Percentiles rank a stretch among this genome's conserved stretches.
These are phyloP conservation scores for Colletotrichum costaricense DNA, from an alignment of 2,329 filamentous ascomycete species.

Conservation along the genomic window DNA sequence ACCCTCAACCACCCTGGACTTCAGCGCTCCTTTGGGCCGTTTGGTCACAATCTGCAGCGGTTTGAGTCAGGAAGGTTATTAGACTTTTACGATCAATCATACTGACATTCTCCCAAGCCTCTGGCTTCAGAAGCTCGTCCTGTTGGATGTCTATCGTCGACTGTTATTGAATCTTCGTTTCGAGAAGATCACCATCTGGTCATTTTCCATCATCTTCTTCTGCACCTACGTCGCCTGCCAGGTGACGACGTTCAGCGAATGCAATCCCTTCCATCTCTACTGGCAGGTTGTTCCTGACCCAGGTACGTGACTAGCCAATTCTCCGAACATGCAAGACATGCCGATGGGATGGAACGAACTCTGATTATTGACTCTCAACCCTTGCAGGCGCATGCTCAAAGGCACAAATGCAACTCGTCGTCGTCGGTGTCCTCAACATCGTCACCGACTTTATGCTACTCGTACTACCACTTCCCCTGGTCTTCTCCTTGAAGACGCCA, in stretches of 20 bases:
- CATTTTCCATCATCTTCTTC: slow-evolving; percentile 43
- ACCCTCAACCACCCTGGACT: not conserved
- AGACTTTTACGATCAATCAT: not conserved
- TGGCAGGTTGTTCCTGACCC: slow-evolving; percentile 63
- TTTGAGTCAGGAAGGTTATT: slow-evolving; percentile 8
- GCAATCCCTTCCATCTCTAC: slow-evolving; percentile 62
- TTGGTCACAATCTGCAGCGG: not conserved
- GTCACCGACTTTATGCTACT: slow-evolving; percentile 45
- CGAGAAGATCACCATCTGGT: slow-evolving; percentile 40
- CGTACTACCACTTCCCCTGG: slow-evolving; percentile 43
- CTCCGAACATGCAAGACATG: not conserved
- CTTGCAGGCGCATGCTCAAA: slow-evolving; percentile 41
- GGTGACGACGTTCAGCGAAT: slow-evolving; percentile 48
- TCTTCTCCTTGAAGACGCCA: slow-evolving; percentile 43
- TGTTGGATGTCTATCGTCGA: slow-evolving; percentile 42
- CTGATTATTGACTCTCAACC: not conserved
- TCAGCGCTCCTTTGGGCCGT: not conserved
- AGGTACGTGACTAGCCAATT: slow-evolving; percentile 39
- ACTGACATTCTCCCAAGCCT: slow-evolving; percentile 36
- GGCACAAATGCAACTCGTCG: slow-evolving; percentile 46
- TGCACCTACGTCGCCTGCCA: slow-evolving; percentile 46
- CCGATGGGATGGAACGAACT: not conserved
- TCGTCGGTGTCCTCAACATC: slow-evolving; percentile 47
- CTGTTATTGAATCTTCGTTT: slow-evolving; percentile 39
- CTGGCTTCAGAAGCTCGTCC: slow-evolving; percentile 44